These are phyloP conservation scores for Backusella tuberculispora DNA, from an alignment of 192 early-diverging fungal species.

Conservation along the genomic window DNA sequence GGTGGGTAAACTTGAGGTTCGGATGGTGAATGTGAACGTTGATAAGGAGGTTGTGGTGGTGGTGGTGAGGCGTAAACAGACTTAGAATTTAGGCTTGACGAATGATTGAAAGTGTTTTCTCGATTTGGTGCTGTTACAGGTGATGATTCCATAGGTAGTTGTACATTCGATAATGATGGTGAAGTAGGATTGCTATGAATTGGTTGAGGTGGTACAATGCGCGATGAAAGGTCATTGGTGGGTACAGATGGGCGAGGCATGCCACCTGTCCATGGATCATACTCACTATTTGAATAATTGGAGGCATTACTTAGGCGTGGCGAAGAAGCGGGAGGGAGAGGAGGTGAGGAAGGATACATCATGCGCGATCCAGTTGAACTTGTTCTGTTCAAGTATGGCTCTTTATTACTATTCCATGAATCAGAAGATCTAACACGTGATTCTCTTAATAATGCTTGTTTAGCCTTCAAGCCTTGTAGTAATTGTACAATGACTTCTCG, in stretches of 20 bases:
- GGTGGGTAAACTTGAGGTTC: background rate
- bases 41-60: background rate
- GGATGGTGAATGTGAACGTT: background rate
- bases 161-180: background rate
- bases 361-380: background rate
- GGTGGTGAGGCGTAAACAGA: background rate
- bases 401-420: conserved; percentile 17
- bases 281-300: conserved; percentile 6
- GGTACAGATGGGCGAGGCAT: conserved; percentile 29
- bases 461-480: conserved; percentile 40
- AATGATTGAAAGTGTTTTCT: conserved; percentile 8
- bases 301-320: background rate
- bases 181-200: background rate
- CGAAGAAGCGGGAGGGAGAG: conserved; percentile 11
- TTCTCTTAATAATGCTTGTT: conserved; percentile 25
- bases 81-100: background rate
- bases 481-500: conserved; percentile 44
- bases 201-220: background rate
- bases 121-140: conserved; percentile 4
- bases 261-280: conserved; percentile 31
- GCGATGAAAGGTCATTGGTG: conserved; percentile 21
- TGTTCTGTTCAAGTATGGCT: background rate
- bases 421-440: conserved; percentile 2
- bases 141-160: background rate
- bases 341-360: conserved; percentile 1